Evolutionary conservation across 2,329 filamentous ascomycete species (phyloP).

Genomic region (Colletotrichum sp.): DNA sequence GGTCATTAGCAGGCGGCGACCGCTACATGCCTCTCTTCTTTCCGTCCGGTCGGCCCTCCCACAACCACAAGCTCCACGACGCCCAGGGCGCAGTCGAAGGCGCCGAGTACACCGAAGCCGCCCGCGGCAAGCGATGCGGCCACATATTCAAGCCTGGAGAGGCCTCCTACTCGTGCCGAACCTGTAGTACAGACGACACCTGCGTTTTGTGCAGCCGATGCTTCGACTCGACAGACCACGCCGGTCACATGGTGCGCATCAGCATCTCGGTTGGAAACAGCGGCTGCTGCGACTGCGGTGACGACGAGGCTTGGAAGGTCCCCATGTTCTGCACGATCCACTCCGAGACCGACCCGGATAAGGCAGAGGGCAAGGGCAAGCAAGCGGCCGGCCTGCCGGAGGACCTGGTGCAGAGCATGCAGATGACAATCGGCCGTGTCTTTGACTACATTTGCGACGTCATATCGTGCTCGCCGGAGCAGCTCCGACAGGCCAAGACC

Average conservation of each 20-base stretch:
- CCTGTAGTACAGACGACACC: constrained; percentile 92
- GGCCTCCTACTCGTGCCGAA: constrained; percentile 92
- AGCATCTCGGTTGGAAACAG: constrained; percentile 88
- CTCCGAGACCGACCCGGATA: constrained; percentile 62
- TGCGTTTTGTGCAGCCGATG: constrained; percentile 94
- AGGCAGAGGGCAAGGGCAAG: constrained; percentile 66
- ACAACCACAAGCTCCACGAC: constrained; percentile 78
- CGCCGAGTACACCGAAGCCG: constrained; percentile 91
- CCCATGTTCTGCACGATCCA: constrained; percentile 95
- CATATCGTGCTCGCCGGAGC: constrained; percentile 96
- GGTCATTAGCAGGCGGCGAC: constrained; percentile 78
- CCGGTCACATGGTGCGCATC: constrained; percentile 90
- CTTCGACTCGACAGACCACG: constrained; percentile 94
- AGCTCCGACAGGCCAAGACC: constrained; percentile 85
- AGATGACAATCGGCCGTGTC: constrained; percentile 82
- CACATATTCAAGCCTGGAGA: constrained; percentile 97
- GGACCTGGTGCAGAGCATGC: constrained; percentile 78
- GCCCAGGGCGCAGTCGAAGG: constrained; percentile 94
- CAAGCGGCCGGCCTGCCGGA: constrained; percentile 67
- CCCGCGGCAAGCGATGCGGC: constrained; percentile 90
- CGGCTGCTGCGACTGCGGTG: constrained; percentile 96
- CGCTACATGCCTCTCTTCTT: constrained; percentile 84
- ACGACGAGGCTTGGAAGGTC: constrained; percentile 89
- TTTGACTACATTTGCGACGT: constrained; percentile 98
- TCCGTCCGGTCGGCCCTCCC: constrained; percentile 70